phyloP scores from a whole-genome alignment of 2,329 filamentous ascomycete genomes.

The Sordariomycetes sp. region DNA sequence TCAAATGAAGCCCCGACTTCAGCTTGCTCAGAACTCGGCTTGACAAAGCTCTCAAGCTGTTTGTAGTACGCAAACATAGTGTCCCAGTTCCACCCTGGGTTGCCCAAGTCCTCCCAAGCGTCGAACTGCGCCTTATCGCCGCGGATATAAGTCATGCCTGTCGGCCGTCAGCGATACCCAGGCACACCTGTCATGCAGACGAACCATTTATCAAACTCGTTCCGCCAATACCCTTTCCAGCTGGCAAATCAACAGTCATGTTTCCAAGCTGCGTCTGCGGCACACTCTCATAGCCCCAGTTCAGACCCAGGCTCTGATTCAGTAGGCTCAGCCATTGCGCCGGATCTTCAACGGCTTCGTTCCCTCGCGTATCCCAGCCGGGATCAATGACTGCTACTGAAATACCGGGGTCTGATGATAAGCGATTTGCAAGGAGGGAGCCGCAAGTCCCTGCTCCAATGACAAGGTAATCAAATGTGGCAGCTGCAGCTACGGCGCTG shows the following conservation, averaged over 20 bases:
- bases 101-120: conserved; percentile 32
- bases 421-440: conserved; percentile 24
- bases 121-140: conserved; percentile 30
- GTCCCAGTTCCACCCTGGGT: conserved; percentile 34
- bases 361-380: conserved; percentile 22
- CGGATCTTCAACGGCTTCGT: conserved; percentile 20
- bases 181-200: too few relatives aligned
- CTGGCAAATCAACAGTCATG: conserved; percentile 20
- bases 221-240: conserved; percentile 28
- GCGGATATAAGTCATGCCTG: conserved; percentile 36
- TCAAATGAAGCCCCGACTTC: conserved; percentile 24
- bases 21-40: conserved; percentile 21
- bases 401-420: conserved; percentile 20
- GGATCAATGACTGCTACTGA: conserved; percentile 26
- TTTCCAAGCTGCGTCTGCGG: conserved; percentile 19
- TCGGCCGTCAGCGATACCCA: background rate
- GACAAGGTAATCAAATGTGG: conserved; percentile 24
- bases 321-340: conserved; percentile 14
- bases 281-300: conserved; percentile 23
- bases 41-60: conserved; percentile 26
- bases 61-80: conserved; percentile 36
- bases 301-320: conserved; percentile 10
- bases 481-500: background rate
- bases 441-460: conserved; percentile 27
- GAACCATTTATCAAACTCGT: conserved; percentile 30